Evolutionary conservation across 2,329 filamentous ascomycete genomes (phyloP).

Genomic region (Neurospora sp.): DNA sequence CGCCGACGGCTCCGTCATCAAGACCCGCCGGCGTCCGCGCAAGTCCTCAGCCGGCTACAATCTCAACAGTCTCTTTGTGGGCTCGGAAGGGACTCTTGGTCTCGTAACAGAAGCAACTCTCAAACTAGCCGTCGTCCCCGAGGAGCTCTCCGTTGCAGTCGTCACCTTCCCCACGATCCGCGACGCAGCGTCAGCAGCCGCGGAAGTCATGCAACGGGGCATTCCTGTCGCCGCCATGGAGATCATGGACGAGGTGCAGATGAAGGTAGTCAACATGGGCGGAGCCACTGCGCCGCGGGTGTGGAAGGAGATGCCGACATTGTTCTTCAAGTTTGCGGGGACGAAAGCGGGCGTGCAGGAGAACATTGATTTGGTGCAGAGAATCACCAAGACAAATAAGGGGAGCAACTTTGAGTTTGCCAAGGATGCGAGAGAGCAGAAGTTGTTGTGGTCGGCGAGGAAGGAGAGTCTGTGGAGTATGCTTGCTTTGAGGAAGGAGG

Average conservation of each 20-base stretch:
- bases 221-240: constrained; percentile 70
- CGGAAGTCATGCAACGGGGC: constrained; percentile 64
- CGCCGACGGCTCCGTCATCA: constrained; percentile 68
- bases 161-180: constrained; percentile 70
- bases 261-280: constrained; percentile 69
- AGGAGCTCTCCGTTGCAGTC: constrained; percentile 68
- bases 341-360: constrained; percentile 69
- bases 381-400: constrained; percentile 54
- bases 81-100: constrained; percentile 72
- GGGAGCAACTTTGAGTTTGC: constrained; percentile 69
- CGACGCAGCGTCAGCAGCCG: constrained; percentile 64
- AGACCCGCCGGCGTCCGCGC: constrained; percentile 65
- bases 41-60: constrained; percentile 81
- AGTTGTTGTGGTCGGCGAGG: constrained; percentile 67
- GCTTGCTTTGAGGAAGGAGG: constrained; percentile 55
- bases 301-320: constrained; percentile 67
- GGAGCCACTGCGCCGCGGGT: constrained; percentile 57
- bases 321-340: constrained; percentile 82
- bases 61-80: constrained; percentile 68
- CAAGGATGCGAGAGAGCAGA: constrained; percentile 57
- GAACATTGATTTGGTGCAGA: constrained; percentile 59
- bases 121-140: constrained; percentile 67
- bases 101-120: constrained; percentile 76
- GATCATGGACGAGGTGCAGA: constrained; percentile 82
- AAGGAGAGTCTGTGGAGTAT: constrained; percentile 83